These are phyloP conservation scores for Pseudogymnoascus sp. DNA, from an alignment of 2,329 filamentous ascomycete genomes.

Conservation along the genomic window DNA sequence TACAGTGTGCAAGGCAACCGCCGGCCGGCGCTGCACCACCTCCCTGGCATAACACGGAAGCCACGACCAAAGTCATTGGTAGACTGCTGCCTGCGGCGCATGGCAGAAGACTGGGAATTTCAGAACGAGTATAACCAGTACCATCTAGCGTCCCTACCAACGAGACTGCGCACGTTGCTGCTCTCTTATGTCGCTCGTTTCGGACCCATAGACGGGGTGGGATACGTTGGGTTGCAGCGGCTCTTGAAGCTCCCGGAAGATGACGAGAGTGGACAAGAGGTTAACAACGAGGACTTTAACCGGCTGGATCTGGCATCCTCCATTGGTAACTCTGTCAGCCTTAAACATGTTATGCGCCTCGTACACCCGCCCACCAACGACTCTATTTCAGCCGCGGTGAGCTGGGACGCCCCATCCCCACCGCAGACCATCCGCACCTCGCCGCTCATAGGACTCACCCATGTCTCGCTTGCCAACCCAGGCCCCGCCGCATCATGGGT, in stretches of 20 bases:
- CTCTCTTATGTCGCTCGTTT: conserved; percentile 42
- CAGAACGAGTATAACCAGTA: conserved; percentile 48
- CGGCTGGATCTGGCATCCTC: conserved; percentile 47
- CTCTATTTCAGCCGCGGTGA: conserved; percentile 11
- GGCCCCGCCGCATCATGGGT: conserved; percentile 43
- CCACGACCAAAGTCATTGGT: conserved; percentile 31
- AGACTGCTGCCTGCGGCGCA: conserved; percentile 40
- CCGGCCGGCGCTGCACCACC: conserved; percentile 25
- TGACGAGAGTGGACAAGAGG: conserved; percentile 18
- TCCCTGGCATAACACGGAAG: conserved; percentile 37
- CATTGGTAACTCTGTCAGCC: conserved; percentile 40
- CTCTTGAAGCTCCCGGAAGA: conserved; percentile 35
- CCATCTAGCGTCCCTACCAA: conserved; percentile 47
- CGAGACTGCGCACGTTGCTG: conserved; percentile 42
- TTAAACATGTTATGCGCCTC: conserved; percentile 45
- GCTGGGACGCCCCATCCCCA: conserved; percentile 24
- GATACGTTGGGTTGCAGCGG: conserved; percentile 40
- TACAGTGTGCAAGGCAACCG: conserved; percentile 17
- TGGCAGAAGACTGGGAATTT: conserved; percentile 47
- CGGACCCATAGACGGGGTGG: conserved; percentile 38
- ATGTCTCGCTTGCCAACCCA: conserved; percentile 46
- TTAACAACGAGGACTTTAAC: conserved; percentile 39
- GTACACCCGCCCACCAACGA: conserved; percentile 31
- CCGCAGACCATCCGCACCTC: conserved; percentile 17
- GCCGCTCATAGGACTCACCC: conserved; percentile 46